Evolutionary conservation across 495 filamentous ascomycete species (phyloP).

Genomic region (Aspergillus hancockii): DNA sequence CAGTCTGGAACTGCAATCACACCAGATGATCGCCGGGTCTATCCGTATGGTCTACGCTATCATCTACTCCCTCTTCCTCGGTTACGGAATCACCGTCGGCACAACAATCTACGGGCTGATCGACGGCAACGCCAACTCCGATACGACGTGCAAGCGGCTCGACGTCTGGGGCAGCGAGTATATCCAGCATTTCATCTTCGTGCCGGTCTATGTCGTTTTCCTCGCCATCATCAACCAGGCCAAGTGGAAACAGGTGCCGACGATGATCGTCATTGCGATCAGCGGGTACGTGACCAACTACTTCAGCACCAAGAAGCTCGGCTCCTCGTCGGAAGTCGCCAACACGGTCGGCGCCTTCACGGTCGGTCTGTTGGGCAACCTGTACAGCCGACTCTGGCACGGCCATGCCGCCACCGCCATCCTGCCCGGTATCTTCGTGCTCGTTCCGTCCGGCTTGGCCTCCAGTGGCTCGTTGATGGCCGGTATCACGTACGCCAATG

Average conservation of each 20-base stretch:
- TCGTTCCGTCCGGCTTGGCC: constrained; percentile 86
- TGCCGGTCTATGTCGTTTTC: constrained; percentile 76
- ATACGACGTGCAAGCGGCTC: constrained; percentile 62
- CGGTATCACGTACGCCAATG: constrained; percentile 75
- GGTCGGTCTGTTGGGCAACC: constrained; percentile 82
- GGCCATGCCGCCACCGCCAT: constrained; percentile 88
- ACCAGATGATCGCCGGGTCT: constrained; percentile 83
- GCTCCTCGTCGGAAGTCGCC: constrained; percentile 75
- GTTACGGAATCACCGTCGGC: constrained; percentile 92
- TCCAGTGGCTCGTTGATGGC: constrained; percentile 77
- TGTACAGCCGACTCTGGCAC: constrained; percentile 80
- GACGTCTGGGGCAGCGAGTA: constrained; percentile 46
- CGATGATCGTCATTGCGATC: constrained; percentile 81
- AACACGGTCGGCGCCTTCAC: constrained; percentile 85
- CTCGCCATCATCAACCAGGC: constrained; percentile 86
- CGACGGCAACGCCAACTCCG: constrained; percentile 70
- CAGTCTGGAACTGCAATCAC: constrained; percentile 84
- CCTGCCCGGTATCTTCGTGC: constrained; percentile 90
- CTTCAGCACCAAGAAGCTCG: constrained; percentile 71
- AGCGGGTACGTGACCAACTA: constrained; percentile 82
- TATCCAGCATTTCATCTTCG: constrained; percentile 58
- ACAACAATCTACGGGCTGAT: constrained; percentile 86
- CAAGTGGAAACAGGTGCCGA: constrained; percentile 85
- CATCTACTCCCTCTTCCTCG: constrained; percentile 92
- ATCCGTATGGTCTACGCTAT: constrained; percentile 95